These are phyloP conservation scores for Patellaria atrata DNA, from an alignment of 495 filamentous ascomycete genomes.

Conservation along the genomic window DNA sequence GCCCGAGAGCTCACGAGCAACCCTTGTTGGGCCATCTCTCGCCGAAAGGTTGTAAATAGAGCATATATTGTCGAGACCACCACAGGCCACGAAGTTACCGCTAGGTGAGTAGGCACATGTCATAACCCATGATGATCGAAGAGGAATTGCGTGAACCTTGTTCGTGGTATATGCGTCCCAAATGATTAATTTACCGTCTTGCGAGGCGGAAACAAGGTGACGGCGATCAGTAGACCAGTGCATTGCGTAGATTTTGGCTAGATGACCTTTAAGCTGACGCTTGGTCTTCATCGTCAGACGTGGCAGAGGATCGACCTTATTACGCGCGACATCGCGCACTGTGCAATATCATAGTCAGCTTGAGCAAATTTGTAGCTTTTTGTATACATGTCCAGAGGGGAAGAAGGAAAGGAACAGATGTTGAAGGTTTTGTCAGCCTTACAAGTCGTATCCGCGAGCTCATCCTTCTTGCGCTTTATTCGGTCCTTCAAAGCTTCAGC, in stretches of 20 bases:
- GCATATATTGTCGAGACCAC: slow-evolving; percentile 98
- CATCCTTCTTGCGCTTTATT: slow-evolving; percentile 99
- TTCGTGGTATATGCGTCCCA: slow-evolving; percentile 99
- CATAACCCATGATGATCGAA: slow-evolving; percentile 99
- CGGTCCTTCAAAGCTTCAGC: slow-evolving; percentile 95
- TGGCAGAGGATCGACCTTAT: slow-evolving; percentile 77
- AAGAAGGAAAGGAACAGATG: neutral
- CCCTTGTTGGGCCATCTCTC: slow-evolving; percentile 87
- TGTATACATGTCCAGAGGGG: neutral
- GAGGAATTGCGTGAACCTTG: slow-evolving; percentile 97
- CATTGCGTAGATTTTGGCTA: slow-evolving; percentile 99
- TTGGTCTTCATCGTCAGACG: slow-evolving; percentile 92
- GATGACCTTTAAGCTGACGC: slow-evolving; percentile 88
- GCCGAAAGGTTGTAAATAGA: slow-evolving; percentile 98
- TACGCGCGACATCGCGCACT: slow-evolving; percentile 86
- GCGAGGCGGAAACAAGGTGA: slow-evolving; percentile 94
- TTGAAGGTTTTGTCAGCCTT: slow-evolving; percentile 31
- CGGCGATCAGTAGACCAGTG: slow-evolving; percentile 99
- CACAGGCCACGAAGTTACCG: slow-evolving; percentile 95
- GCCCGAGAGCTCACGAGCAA: slow-evolving; percentile 89
- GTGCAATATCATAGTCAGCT: slow-evolving; percentile 20
- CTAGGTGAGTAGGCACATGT: slow-evolving; percentile 98
- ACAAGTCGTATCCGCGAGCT: slow-evolving; percentile 94
- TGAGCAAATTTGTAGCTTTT: neutral
- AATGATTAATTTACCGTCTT: slow-evolving; percentile 98